Base-by-base conservation (phyloP, 257 asterid species). In the Henckelia pumila region DNA sequence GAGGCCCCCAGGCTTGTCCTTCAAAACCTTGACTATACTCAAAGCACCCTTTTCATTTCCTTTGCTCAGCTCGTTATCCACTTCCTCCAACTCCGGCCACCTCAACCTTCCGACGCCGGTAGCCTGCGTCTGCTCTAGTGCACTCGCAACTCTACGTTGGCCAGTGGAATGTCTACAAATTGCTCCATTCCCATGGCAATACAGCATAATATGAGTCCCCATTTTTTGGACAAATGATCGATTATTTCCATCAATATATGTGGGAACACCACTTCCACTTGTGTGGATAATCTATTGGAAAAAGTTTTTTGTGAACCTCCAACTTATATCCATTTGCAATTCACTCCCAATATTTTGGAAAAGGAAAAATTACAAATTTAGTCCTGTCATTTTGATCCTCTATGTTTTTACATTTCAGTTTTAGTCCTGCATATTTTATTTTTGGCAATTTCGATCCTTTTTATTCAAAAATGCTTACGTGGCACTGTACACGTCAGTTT, bases 41-140 rank as follows among this genome's bases (percentile, higher is more conserved):
- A 92, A 75, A 2, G 96, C 96, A 37, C 82, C 88, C 78, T 83
- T 86, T 25, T 92, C 98, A 73, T 92, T 71, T 7, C 98, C 96
- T 29, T 61, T 76, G 78, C 76, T 80, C 76, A 92, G 66, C 78
- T 92, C 98, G 79, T 79, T 79, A 73, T 92, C 96, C 68, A 92
- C 84, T 71, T 85, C 86, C 74, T 91, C 89, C 78, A 89, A 75
- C 47, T 78, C 79, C 58, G 63, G 74, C 80, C 79, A 63, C 79
- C 87, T 70, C 52, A 25, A 16, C 32, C 37, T 52, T 49, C 61
- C 16, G 35, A 47, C 58, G 16, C 52, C 63, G 24, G 37, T 60
- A 58, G 60, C 47, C 77, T 9, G 53, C 60, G 17, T 47, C 33
- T 21, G 53, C 64, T 19, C 49, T 24, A 17, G 16, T 29, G 19